Conservation (phyloP, 1,284 basidiomycete species). For the Apiotrichum montevideense region DNA sequence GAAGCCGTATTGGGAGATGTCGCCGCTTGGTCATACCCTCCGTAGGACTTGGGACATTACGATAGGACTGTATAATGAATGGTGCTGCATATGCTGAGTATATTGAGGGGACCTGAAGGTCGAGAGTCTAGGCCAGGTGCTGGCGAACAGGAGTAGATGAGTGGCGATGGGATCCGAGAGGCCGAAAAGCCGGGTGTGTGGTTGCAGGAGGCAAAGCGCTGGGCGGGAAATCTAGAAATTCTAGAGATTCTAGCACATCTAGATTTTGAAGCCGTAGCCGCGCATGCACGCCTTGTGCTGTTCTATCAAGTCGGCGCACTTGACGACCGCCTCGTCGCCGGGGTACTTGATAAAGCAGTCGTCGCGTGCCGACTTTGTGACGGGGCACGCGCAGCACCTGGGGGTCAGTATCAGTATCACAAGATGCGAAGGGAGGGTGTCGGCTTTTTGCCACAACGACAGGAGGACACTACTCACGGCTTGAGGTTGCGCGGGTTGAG, state of each 20-base stretch:
- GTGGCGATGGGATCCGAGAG: background rate
- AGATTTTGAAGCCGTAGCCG: slow-evolving; percentile 75
- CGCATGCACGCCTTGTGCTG: slow-evolving; percentile 87
- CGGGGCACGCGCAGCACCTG: slow-evolving; percentile 89
- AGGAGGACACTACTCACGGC: slow-evolving; percentile 57
- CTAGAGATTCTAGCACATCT: slow-evolving; percentile 13
- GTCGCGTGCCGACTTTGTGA: slow-evolving; percentile 84
- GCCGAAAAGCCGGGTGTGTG: too few relatives aligned
- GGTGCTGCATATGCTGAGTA: slow-evolving; percentile 11
- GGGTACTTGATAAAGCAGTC: slow-evolving; percentile 82
- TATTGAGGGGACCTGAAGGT: background rate
- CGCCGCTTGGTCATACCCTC: too few relatives aligned
- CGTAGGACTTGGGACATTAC: too few relatives aligned
- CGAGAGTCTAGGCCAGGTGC: background rate
- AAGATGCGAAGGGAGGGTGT: too few relatives aligned
- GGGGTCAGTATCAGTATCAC: background rate
- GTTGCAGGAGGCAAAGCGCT: too few relatives aligned
- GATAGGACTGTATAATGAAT: background rate
- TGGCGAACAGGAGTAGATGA: background rate
- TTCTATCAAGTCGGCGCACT: slow-evolving; percentile 73
- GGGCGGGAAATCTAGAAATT: too few relatives aligned
- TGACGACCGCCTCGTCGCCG: slow-evolving; percentile 62
- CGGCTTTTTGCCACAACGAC: too few relatives aligned
- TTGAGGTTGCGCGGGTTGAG: slow-evolving; percentile 85
- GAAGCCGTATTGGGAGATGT: too few relatives aligned